Percentiles rank a stretch among this genome's conserved stretches.
phyloP scores from a whole-genome alignment of 495 filamentous ascomycete genomes.

The Penicillium coffeae region DNA sequence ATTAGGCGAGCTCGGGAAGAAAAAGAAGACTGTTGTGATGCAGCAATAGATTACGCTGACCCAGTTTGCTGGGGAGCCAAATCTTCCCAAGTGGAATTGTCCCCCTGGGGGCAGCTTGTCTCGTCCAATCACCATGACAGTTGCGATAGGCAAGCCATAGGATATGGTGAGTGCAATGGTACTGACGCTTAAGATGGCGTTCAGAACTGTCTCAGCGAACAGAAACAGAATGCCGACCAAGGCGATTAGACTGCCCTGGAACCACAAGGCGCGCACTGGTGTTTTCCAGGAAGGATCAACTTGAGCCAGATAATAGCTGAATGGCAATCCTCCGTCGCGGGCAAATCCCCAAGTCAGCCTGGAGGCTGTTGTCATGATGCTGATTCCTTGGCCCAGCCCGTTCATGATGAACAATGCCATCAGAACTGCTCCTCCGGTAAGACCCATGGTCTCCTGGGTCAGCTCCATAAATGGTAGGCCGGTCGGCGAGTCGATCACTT shows the following conservation, averaged over 20 bases:
- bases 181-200: conserved; percentile 44
- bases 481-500: conserved; percentile 45
- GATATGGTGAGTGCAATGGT: conserved; percentile 45
- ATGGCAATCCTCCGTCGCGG: conserved; percentile 51
- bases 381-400: conserved; percentile 39
- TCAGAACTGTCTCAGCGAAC: conserved; percentile 42
- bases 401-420: conserved; percentile 44
- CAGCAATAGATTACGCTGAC: conserved; percentile 38
- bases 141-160: conserved; percentile 40
- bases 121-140: conserved; percentile 34
- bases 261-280: conserved; percentile 40
- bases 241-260: conserved; percentile 37
- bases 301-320: conserved; percentile 31
- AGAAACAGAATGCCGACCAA: conserved; percentile 41
- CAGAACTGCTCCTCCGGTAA: conserved; percentile 30
- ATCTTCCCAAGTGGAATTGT: conserved; percentile 34
- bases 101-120: conserved; percentile 37
- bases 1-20: conserved; percentile 39
- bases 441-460: conserved; percentile 33
- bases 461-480: conserved; percentile 43
- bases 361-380: conserved; percentile 45
- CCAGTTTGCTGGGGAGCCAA: conserved; percentile 32
- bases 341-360: conserved; percentile 52
- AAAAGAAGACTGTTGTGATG: conserved; percentile 44
- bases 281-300: conserved; percentile 35